These are phyloP conservation scores for Didymella glomerata DNA, from an alignment of 2,329 filamentous ascomycete species.

Conservation along the genomic window DNA sequence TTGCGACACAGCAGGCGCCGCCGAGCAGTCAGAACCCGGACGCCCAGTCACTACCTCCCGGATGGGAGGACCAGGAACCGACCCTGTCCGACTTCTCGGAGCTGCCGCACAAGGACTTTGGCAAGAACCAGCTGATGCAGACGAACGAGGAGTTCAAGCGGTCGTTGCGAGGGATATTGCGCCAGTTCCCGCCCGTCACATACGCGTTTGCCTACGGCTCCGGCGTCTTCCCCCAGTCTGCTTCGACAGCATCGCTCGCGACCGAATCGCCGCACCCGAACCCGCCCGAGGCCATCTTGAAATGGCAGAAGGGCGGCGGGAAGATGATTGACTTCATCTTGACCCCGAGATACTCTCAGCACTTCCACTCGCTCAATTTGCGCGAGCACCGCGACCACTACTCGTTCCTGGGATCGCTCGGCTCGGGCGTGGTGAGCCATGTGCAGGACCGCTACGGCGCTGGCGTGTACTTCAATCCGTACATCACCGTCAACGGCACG, in stretches of 20 bases:
- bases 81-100: conserved; percentile 78
- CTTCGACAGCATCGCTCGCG: conserved; percentile 56
- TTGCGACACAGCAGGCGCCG: conserved; percentile 37
- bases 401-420: conserved; percentile 81
- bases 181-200: conserved; percentile 93
- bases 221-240: conserved; percentile 87
- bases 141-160: conserved; percentile 97
- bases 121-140: conserved; percentile 90
- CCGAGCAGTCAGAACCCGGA: conserved; percentile 28
- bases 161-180: conserved; percentile 82
- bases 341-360: conserved; percentile 90
- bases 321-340: conserved; percentile 99
- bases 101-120: conserved; percentile 81
- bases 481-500: conserved; percentile 91
- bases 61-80: conserved; percentile 80
- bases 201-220: conserved; percentile 98
- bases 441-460: conserved; percentile 90
- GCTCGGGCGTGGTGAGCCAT: conserved; percentile 82
- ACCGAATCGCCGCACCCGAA: conserved; percentile 79
- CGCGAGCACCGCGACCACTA: conserved; percentile 91
- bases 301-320: conserved; percentile 84
- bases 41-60: conserved; percentile 55
- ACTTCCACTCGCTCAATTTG: conserved; percentile 96
- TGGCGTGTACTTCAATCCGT: conserved; percentile 97
- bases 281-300: conserved; percentile 79